Percentiles rank a stretch among this genome's conserved stretches.
These are phyloP conservation scores for Silene latifolia DNA, from an alignment of 148 eudicot genomes.

Conservation along the genomic window DNA sequence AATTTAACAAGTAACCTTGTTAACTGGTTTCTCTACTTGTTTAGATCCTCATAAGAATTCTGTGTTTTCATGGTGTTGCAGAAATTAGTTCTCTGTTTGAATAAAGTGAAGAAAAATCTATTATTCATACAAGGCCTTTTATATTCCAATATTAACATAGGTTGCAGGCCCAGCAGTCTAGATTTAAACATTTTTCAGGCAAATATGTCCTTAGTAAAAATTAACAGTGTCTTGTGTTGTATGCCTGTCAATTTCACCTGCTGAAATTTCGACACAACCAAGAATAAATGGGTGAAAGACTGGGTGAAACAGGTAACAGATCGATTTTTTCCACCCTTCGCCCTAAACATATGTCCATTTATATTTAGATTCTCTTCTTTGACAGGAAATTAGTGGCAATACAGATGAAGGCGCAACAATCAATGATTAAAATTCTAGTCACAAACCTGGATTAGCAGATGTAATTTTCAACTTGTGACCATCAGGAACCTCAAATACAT, in stretches of 20 bases:
- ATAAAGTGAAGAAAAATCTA: no score
- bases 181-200: no score
- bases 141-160: no score
- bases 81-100: not conserved
- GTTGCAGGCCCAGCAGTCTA: no score
- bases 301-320: not conserved
- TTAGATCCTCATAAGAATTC: not conserved
- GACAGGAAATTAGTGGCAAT: not conserved
- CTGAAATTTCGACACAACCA: no score
- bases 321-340: not conserved
- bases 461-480: conserved; percentile 71
- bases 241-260: no score
- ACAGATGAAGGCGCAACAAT: not conserved
- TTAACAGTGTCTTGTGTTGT: not conserved
- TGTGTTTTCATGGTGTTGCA: not conserved
- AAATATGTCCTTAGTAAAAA: not conserved
- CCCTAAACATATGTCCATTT: not conserved
- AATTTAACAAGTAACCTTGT: conserved; percentile 7
- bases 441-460: conserved; percentile 63
- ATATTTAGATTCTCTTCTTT: not conserved
- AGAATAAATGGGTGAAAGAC: no score
- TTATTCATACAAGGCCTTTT: no score
- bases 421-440: not conserved
- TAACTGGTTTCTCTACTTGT: not conserved
- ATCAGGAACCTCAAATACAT: conserved; percentile 82